A percentile compares a stretch with the other conserved stretches of the same genome.
Conservation (phyloP, 1,139 yeast species). For the Candida dubliniensis region DNA sequence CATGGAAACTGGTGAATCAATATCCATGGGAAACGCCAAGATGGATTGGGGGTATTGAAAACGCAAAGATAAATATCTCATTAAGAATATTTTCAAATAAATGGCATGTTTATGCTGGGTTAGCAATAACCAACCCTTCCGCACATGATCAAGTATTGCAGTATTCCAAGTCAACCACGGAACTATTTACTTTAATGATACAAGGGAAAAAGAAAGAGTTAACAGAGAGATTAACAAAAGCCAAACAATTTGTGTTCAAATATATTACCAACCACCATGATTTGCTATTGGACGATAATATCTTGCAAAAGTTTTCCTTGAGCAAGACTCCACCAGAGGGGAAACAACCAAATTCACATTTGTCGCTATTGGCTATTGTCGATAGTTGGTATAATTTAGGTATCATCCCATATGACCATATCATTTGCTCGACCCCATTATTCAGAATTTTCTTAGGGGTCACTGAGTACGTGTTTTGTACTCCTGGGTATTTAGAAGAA, state of each 20-base stretch:
- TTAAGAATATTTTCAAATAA: conserved; percentile 86
- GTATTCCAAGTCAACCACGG: conserved; percentile 82
- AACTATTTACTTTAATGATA: conserved; percentile 79
- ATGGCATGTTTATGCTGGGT: conserved; percentile 98
- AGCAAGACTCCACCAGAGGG: conserved; percentile 74
- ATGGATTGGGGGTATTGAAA: conserved; percentile 93
- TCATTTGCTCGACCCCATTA: conserved; percentile 90
- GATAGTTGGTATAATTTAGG: conserved; percentile 89
- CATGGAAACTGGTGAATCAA: conserved; percentile 81
- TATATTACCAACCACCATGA: conserved; percentile 54
- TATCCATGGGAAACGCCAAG: conserved; percentile 91
- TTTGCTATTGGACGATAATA: conserved; percentile 72
- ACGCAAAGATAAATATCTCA: conserved; percentile 92
- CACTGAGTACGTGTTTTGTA: conserved; percentile 84
- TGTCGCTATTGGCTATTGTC: conserved; percentile 83
- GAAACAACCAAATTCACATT: conserved; percentile 80
- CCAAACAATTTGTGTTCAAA: conserved; percentile 76
- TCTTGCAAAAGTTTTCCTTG: conserved; percentile 77
- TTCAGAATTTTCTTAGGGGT: conserved; percentile 93
- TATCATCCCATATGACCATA: conserved; percentile 92
- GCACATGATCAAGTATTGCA: conserved; percentile 92
- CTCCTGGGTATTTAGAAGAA: conserved; percentile 76
- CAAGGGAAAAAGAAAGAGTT: conserved; percentile 64
- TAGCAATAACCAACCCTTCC: conserved; percentile 92
- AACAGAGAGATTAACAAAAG: conserved; percentile 55